Conservation (phyloP, 1,139 yeast species). For the Arxiozyma bovina region DNA sequence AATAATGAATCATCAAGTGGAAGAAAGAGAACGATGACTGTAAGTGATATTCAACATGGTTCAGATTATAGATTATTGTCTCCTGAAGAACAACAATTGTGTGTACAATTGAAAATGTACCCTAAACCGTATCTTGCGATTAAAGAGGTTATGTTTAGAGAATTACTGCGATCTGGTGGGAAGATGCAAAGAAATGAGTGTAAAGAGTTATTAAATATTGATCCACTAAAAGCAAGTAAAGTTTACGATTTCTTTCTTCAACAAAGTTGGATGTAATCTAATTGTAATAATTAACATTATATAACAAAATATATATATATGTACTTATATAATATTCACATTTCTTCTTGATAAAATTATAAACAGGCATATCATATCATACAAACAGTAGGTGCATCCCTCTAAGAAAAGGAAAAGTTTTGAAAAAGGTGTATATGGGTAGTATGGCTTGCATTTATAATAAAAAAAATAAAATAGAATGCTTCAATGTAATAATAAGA, state of each 20-base stretch:
- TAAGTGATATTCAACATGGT: constrained; percentile 65
- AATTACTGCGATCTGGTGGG: constrained; percentile 79
- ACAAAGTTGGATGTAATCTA: constrained; percentile 64
- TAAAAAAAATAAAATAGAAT: not conserved
- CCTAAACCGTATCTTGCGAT: constrained; percentile 94
- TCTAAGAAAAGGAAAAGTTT: too few relatives aligned
- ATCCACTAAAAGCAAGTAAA: constrained; percentile 74
- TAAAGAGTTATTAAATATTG: constrained; percentile 73
- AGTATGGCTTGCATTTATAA: too few relatives aligned
- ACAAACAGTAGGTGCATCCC: not conserved
- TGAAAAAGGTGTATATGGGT: too few relatives aligned
- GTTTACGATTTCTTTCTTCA: constrained; percentile 87
- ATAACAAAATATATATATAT: not conserved
- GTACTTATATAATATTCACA: not conserved
- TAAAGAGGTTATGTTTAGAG: constrained; percentile 85
- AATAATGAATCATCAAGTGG: constrained; percentile 21
- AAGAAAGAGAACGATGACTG: constrained; percentile 36
- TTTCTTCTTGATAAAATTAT: not conserved
- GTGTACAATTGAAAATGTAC: constrained; percentile 71
- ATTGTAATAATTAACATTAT: not conserved
- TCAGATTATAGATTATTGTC: constrained; percentile 77
- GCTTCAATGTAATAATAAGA: not conserved
- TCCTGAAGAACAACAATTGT: constrained; percentile 75
- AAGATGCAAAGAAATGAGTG: constrained; percentile 73
- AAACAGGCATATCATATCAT: not conserved